Base-by-base conservation (phyloP, 192 early-diverging fungal genomes). In the Podila epicladia region DNA sequence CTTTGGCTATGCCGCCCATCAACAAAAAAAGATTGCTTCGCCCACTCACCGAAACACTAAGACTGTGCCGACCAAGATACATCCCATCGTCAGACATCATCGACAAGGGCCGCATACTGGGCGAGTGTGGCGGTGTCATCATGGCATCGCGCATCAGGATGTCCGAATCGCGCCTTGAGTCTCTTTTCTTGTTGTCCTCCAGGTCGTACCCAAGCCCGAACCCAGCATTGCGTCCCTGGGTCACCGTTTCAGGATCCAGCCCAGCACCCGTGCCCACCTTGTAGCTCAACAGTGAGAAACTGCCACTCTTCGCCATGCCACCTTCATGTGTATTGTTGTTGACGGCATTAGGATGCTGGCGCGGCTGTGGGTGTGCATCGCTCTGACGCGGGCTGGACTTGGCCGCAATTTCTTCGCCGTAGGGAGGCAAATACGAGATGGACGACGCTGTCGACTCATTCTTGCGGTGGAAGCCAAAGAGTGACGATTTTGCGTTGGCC, bases 161-260 rank as follows among this genome's bases (percentile, higher is more conserved):
- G 20, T 64, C 73, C 5, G 62, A 75, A 20, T 64, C 60, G 17
- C 73, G 59, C 33, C 60, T 28, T 28, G 60, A 33, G 55, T 69
- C 66, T 33, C 50, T 32, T 19, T 58, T 48, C 50, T 29, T 61
- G 61, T 45, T 45, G 5, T 64, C 67, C 20, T 75, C 73, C 13
- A 69, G 49, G 35, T 75, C 73, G 48, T 69, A 75, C 0, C 73
- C 73, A 7, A 75, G 41, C 22, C 73, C 73, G 58, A 75, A 75
- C 3, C 73, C 73, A 3, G 60, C 67, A 33, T 69, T 75, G 12
- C 73, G 73, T 33, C 66, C 73, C 26, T 75, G 73, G 24, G 61
- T 62, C 37, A 69, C 73, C n/a, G 67, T 62, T 2, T 60, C 72
- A 0, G 72, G 72, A 9, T 74, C 72, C 29, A 75, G 55, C 15